Evolutionary conservation across 2,329 filamentous ascomycete genomes (phyloP).

Genomic region (Cladophialophora exuberans): DNA sequence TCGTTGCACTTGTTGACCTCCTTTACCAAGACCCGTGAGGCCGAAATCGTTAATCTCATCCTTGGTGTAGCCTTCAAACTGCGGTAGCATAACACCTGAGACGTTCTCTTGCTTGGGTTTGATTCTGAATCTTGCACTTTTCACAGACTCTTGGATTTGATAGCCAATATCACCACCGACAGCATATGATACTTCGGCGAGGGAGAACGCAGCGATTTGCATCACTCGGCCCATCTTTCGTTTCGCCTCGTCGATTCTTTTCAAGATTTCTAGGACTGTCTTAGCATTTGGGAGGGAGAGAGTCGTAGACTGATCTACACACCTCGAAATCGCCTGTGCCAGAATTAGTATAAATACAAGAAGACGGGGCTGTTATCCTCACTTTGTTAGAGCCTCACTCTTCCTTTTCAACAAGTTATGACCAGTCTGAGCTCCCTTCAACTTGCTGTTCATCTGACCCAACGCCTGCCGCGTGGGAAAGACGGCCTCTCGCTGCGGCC

Average conservation of each 20-base stretch:
- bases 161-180: constrained; percentile 95
- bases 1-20: constrained; percentile 93
- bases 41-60: constrained; percentile 93
- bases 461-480: constrained; percentile 97
- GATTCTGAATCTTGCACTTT: constrained; percentile 88
- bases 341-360: constrained; percentile 16
- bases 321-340: constrained; percentile 81
- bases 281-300: constrained; percentile 26
- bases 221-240: constrained; percentile 99
- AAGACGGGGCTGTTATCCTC: constrained; percentile 42
- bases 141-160: constrained; percentile 95
- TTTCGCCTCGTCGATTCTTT: constrained; percentile 97
- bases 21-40: constrained; percentile 92
- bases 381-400: constrained; percentile 98
- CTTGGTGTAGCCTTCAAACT: constrained; percentile 82
- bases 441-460: constrained; percentile 95
- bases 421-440: constrained; percentile 89
- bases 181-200: constrained; percentile 96
- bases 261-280: constrained; percentile 77
- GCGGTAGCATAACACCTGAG: constrained; percentile 89
- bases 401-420: constrained; percentile 96
- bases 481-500: constrained; percentile 77
- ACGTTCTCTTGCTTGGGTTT: constrained; percentile 98
- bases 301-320: constrained; percentile 36
- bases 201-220: constrained; percentile 97